phyloP scores from a whole-genome alignment of 2,329 filamentous ascomycete genomes.

The Aspergillus neotritici region DNA sequence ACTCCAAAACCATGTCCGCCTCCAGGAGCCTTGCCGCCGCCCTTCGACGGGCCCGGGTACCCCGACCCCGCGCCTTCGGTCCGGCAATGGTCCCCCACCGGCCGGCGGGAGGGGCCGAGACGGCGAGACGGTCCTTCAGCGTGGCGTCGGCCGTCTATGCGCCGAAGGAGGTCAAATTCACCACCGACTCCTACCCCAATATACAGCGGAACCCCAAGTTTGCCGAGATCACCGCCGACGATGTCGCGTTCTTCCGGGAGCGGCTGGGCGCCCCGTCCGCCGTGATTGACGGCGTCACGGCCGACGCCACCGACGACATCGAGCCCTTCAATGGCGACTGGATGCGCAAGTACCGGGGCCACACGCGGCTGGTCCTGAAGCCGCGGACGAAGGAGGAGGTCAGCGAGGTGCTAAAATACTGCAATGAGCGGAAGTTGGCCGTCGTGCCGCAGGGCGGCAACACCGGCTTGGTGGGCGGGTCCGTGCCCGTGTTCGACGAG shows the following conservation, averaged over 20 bases:
- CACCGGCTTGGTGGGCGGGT: slow-evolving; percentile 90
- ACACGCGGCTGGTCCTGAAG: slow-evolving; percentile 80
- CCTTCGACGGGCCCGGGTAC: slow-evolving; percentile 30
- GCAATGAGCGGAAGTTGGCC: slow-evolving; percentile 85
- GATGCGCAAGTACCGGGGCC: slow-evolving; percentile 98
- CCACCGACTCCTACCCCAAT: slow-evolving; percentile 72
- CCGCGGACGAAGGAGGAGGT: slow-evolving; percentile 81
- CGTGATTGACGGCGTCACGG: slow-evolving; percentile 74
- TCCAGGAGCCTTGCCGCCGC: slow-evolving; percentile 26
- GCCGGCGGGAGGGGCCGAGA: slow-evolving; percentile 9
- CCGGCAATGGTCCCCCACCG: slow-evolving; percentile 19
- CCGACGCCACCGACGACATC: slow-evolving; percentile 70
- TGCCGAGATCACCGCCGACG: slow-evolving; percentile 60
- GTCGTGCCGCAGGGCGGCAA: slow-evolving; percentile 97
- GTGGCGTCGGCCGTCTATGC: slow-evolving; percentile 22
- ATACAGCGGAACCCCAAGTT: slow-evolving; percentile 76
- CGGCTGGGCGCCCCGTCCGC: slow-evolving; percentile 75
- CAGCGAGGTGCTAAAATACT: slow-evolving; percentile 86
- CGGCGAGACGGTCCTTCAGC: slow-evolving; percentile 27
- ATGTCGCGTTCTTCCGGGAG: slow-evolving; percentile 76
- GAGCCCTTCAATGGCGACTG: slow-evolving; percentile 94
- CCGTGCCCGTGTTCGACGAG: slow-evolving; percentile 95
- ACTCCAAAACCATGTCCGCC: slow-evolving; percentile 24
- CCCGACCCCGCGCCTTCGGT: slow-evolving; percentile 21
- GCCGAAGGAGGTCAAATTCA: slow-evolving; percentile 59